Base-by-base conservation (phyloP, 768 basidiomycete species). In the Russula abietina region DNA sequence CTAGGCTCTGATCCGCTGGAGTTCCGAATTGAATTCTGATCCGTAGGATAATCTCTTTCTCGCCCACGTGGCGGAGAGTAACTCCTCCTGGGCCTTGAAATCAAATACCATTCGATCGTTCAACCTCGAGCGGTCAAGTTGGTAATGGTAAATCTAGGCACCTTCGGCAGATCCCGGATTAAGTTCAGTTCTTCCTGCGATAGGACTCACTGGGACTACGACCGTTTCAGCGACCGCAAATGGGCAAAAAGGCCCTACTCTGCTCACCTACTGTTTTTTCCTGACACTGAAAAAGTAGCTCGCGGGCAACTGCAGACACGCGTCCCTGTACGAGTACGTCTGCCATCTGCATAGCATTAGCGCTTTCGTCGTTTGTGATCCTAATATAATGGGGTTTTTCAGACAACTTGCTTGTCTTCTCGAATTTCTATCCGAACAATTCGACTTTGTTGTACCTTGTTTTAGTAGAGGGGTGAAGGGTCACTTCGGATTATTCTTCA, bases 91-190 rank as follows among this genome's bases (percentile, higher is more conserved):
- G 92, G 76, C 78, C 1, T 72, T 93, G 48, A 80, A 83, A 60
- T 81, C 86, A 4, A 85, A 83, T 46, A 88, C 89, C 1, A 92
- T 90, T 0, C 75, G 77, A 56, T 88, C 87, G 6, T 87, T 83
- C 69, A 85, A 89, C 64, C 64, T 61, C 76, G 3, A 76, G 71
- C 30, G 88, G 81, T 1, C 69, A 75, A n/a, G 87, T 91, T 19
- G 89, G 91, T 3, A 81, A 39, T 39, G 38, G 38, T 39, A 39
- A 39, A 77, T 61, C 24, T 65, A 12, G 51, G 50, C 8, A n/a
- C 45, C 3, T 46, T 22, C 3, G 17, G 38, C 64, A 12, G 48
- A 19, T 28, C 32, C 59, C n/a, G 45, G 61, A 2, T 46, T 65
- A 32, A 26, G 41, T 7, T 38, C 54, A 28, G 7, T n/a, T 28